These are phyloP conservation scores for Mesostigma viride DNA, from an alignment of 139 green algal genomes.

Conservation along the genomic window DNA sequence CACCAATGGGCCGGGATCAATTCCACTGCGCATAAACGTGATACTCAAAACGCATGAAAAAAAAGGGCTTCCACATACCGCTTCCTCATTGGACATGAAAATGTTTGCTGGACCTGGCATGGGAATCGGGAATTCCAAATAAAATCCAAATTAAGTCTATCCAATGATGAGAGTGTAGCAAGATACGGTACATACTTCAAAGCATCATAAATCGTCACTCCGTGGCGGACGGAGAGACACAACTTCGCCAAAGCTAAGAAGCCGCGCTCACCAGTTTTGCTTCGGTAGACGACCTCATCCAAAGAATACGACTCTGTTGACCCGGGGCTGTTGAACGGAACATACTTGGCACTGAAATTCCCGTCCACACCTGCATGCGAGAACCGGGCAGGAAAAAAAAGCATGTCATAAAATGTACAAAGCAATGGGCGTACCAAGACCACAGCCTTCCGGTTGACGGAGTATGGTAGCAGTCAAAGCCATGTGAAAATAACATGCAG, in stretches of 20 bases:
- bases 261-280: slow-evolving; percentile 42
- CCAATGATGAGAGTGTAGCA: background rate
- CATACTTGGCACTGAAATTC: slow-evolving; percentile 79
- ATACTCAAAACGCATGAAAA: background rate
- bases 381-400: no score
- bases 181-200: background rate
- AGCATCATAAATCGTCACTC: background rate
- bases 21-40: background rate
- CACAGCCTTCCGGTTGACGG: no score
- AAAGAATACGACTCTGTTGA: slow-evolving; percentile 75
- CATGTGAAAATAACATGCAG: no score
- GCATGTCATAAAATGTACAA: no score
- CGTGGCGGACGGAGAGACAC: background rate
- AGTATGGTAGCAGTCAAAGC: no score
- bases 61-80: background rate
- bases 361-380: no score
- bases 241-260: background rate
- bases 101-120: no score
- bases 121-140: background rate
- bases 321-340: slow-evolving; percentile 67
- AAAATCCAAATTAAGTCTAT: background rate
- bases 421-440: no score
- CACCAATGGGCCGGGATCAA: background rate
- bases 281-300: slow-evolving; percentile 85
- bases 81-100: no score